Percentiles rank a stretch among this genome's conserved stretches.
Conservation (phyloP, 352 stramenopile genomes). For the Globisporangium middletonii region DNA sequence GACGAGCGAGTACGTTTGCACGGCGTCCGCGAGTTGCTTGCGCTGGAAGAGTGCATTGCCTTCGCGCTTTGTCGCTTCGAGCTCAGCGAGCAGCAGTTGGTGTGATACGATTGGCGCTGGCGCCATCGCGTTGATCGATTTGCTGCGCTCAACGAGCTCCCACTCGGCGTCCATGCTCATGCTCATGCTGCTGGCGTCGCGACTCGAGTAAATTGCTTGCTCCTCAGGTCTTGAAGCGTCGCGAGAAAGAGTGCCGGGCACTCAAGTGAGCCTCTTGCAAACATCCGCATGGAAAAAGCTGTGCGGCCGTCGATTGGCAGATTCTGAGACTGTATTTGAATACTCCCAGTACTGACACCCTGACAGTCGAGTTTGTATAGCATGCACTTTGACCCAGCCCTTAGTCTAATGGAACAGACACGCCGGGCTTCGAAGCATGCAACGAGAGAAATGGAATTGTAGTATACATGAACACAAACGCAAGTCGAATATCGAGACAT, state of each 20-base stretch:
- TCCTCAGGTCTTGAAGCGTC: not conserved
- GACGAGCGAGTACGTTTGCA: constrained; percentile 37
- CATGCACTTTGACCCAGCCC: constrained; percentile 85
- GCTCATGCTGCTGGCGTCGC: not conserved
- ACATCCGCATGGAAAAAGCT: constrained; percentile 19
- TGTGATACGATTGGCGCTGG: constrained; percentile 7
- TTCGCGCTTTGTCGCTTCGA: constrained; percentile 45
- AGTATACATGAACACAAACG: constrained; percentile 6
- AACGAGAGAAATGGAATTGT: constrained; percentile 7
- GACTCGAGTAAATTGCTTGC: not conserved
- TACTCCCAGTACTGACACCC: constrained; percentile 83
- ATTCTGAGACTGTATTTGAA: constrained; percentile 52
- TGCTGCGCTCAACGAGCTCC: constrained; percentile 18
- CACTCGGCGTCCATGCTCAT: constrained; percentile 18
- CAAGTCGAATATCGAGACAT: not conserved
- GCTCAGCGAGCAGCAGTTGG: constrained; percentile 7
- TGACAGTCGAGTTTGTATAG: constrained; percentile 59
- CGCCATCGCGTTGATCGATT: constrained; percentile 9
- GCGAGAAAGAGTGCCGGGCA: no score
- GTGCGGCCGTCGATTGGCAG: constrained; percentile 82
- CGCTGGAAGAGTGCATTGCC: constrained; percentile 59
- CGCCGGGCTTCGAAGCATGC: constrained; percentile 87
- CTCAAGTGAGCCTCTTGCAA: no score
- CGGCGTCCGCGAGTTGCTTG: constrained; percentile 31
- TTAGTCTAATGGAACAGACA: constrained; percentile 90